Evolutionary conservation across 768 basidiomycete genomes (phyloP).

Genomic region (Rhodotorula sphaerocarpa): DNA sequence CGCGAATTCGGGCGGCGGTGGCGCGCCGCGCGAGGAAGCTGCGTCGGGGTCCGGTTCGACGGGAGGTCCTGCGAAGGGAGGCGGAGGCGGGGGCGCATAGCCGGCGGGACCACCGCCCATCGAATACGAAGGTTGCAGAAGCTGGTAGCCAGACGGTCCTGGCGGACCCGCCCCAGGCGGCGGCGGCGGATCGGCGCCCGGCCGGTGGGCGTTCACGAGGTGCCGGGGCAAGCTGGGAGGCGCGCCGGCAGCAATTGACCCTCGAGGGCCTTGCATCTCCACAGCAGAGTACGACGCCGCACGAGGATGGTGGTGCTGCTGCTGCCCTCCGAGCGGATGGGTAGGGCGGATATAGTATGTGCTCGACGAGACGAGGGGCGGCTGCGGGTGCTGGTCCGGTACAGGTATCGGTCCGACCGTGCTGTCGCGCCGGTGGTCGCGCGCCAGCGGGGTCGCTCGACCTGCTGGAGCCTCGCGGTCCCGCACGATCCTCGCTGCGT

Average conservation of each 20-base stretch:
- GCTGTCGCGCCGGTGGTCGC: neutral
- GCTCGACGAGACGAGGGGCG: slow-evolving; percentile 5
- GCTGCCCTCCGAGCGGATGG: neutral
- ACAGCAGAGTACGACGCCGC: neutral
- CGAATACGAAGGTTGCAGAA: neutral
- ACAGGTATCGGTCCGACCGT: neutral
- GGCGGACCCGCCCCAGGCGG: neutral
- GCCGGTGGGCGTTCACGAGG: too few species aligned
- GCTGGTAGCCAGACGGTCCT: neutral
- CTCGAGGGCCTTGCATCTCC: neutral
- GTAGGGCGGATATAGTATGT: slow-evolving; percentile 15
- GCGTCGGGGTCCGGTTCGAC: neutral
- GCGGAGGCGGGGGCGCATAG: neutral
- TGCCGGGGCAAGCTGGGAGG: neutral
- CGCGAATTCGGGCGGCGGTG: too few species aligned
- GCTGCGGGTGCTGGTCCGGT: neutral
- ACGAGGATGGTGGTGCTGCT: neutral
- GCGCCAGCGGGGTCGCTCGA: neutral
- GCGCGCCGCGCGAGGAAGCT: slow-evolving; percentile 48
- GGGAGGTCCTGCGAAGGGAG: neutral
- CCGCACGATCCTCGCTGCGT: neutral
- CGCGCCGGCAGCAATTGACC: neutral
- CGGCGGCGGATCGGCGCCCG: neutral
- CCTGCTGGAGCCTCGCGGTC: neutral
- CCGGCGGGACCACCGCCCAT: neutral